These are phyloP conservation scores for Corniculantispora saksenae DNA, from an alignment of 2,329 filamentous ascomycete genomes.

Conservation along the genomic window DNA sequence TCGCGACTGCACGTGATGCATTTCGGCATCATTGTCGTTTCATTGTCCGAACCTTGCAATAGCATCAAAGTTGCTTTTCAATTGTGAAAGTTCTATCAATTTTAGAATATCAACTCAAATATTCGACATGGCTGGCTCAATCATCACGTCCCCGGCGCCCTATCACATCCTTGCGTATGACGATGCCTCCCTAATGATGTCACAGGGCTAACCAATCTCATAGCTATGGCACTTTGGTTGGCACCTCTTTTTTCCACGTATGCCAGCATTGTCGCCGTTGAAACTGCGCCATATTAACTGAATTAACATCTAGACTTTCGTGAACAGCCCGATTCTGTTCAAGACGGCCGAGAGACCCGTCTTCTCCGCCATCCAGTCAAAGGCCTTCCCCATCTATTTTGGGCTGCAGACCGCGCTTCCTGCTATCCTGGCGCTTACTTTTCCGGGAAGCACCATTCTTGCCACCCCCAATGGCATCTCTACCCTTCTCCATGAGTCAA, in stretches of 20 bases:
- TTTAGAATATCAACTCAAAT: not conserved
- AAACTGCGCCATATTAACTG: constrained; percentile 19
- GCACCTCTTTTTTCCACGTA: constrained; percentile 84
- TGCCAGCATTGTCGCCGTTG: not conserved
- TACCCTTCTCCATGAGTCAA: constrained; percentile 60
- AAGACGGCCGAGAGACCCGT: constrained; percentile 73
- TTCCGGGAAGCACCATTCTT: constrained; percentile 62
- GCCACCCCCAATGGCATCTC: constrained; percentile 49
- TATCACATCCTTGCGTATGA: constrained; percentile 75
- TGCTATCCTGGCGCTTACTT: constrained; percentile 73
- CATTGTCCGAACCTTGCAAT: constrained; percentile 2
- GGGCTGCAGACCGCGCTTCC: constrained; percentile 77
- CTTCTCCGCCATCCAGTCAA: constrained; percentile 78
- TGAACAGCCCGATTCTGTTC: constrained; percentile 74
- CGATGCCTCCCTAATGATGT: not conserved
- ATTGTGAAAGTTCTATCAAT: not conserved
- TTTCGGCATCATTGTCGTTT: not conserved
- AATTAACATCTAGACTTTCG: constrained; percentile 62
- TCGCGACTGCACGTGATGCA: constrained; percentile 19
- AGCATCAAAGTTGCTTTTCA: not conserved
- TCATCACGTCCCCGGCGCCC: constrained; percentile 64
- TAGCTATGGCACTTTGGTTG: constrained; percentile 86
- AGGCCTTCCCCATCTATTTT: constrained; percentile 88
- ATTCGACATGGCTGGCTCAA: constrained; percentile 48
- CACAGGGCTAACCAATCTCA: constrained; percentile 25